Base-by-base conservation (phyloP, 139 green algal genomes). In the Micromonas pusilla region DNA sequence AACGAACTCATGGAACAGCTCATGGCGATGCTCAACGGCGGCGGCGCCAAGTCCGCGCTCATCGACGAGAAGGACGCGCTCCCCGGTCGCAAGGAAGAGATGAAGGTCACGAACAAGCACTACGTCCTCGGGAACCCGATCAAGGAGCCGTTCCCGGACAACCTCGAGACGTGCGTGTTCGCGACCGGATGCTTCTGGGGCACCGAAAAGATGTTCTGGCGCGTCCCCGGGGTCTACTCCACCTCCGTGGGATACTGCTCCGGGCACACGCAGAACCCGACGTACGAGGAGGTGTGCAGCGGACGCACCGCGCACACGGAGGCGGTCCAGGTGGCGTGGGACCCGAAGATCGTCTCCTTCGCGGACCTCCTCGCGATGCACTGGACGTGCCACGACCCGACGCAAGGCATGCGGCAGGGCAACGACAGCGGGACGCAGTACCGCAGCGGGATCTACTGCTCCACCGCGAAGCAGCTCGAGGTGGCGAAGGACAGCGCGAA, bases 361-460 rank as follows among this genome's bases (percentile, higher is more conserved):
- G 60, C n/a, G 13, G 83, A 85, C 23, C 60, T 87, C 28, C 62
- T 84, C 39, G 16, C 45, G 4, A 54, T 82, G 60, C 80, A 82
- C 80, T 85, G 65, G 32, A 62, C 39, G 3, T 67, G 25, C 16
- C 77, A 84, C 71, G 72, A 87, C 73, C 83, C 83, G 25, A 87
- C 76, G 32, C 60, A 76, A 26, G 28, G 62, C n/a, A 82, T 78
- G 30, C 28, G 77, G 4, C 83, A 87, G 71, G 77, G 77, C 2
- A 73, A 78, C 66, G 83, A 87, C 70, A 3, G 37, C 0, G 83
- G 83, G 37, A 83, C 80, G 32, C 83, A 83, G 72, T 87, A 87
- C 73, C 65, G 83, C 3, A 75, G 30, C 39, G 83, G 52, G 1
- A 79, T 87, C 30, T 87, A 80, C 66, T 81, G 78, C 60, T 57